Percentiles rank a stretch among this genome's conserved stretches.
These are phyloP conservation scores for Cucurbita argyrosperma DNA, from an alignment of 306 rosid species.

Conservation along the genomic window DNA sequence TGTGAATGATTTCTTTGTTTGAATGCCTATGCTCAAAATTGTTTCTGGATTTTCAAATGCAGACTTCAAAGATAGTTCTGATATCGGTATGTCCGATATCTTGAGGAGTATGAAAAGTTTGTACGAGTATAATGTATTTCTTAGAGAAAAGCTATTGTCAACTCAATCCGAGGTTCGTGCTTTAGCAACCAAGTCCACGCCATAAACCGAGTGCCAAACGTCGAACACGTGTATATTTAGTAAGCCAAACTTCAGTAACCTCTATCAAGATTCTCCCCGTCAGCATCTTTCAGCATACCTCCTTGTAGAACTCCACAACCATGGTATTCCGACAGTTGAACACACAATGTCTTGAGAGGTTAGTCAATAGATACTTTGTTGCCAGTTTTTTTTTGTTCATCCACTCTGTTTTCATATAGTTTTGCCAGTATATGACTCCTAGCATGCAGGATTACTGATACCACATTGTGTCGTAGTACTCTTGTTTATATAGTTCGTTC, in stretches of 20 bases:
- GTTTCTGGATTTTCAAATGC: constrained; percentile 15
- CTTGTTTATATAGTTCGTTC: neutral
- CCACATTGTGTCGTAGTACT: neutral
- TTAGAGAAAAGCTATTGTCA: constrained; percentile 58
- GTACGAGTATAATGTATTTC: constrained; percentile 62
- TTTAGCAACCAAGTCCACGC: constrained; percentile 30
- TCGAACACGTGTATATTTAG: neutral
- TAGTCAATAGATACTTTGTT: neutral
- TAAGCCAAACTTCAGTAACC: neutral
- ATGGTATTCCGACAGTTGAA: neutral
- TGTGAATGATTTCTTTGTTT: neutral
- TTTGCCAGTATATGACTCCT: neutral
- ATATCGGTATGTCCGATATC: constrained; percentile 53
- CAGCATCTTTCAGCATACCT: neutral
- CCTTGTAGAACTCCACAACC: neutral
- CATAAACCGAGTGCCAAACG: constrained; percentile 10
- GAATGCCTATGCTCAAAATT: neutral
- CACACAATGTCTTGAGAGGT: neutral
- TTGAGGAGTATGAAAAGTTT: constrained; percentile 56
- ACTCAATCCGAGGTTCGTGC: constrained; percentile 43
- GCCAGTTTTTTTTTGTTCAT: neutral
- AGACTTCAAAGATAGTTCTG: constrained; percentile 47
- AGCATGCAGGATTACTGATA: neutral
- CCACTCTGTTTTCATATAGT: neutral
- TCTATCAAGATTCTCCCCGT: neutral